Evolutionary conservation across 1,139 yeast species (phyloP).

Genomic region (Groenewaldozyma auringiensis): DNA sequence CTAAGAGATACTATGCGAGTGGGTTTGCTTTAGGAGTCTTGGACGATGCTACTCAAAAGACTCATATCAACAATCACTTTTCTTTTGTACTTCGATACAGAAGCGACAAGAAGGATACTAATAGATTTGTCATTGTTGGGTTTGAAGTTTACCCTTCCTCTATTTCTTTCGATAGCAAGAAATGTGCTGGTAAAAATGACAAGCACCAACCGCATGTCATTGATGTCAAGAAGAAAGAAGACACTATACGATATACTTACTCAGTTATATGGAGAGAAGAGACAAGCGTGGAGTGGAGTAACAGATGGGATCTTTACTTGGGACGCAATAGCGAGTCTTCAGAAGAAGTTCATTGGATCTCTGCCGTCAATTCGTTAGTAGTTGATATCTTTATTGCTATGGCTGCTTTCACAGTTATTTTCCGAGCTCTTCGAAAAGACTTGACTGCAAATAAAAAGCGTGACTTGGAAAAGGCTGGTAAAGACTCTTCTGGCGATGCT

Average conservation of each 20-base stretch:
- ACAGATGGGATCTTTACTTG: slow-evolving; percentile 71
- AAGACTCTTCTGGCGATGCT: slow-evolving; percentile 16
- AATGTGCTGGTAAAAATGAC: slow-evolving; percentile 21
- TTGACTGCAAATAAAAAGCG: slow-evolving; percentile 29
- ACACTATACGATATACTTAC: slow-evolving; percentile 65
- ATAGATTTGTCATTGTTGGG: slow-evolving; percentile 64
- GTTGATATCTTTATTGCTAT: slow-evolving; percentile 51
- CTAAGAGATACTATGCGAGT: slow-evolving; percentile 67
- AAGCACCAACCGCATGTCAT: slow-evolving; percentile 18
- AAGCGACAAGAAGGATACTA: slow-evolving; percentile 18
- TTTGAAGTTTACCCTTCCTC: slow-evolving; percentile 87
- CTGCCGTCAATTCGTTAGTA: slow-evolving; percentile 58
- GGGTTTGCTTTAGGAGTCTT: slow-evolving; percentile 82
- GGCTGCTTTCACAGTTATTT: slow-evolving; percentile 54
- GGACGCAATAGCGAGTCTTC: slow-evolving; percentile 46
- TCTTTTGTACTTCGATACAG: slow-evolving; percentile 75
- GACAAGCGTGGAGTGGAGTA: slow-evolving; percentile 52
- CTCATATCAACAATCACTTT: slow-evolving; percentile 59
- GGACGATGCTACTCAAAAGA: slow-evolving; percentile 34
- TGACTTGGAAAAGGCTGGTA: slow-evolving; percentile 1
- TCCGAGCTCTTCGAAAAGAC: slow-evolving; percentile 43
- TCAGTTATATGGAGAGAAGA: slow-evolving; percentile 90
- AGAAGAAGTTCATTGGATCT: slow-evolving; percentile 60
- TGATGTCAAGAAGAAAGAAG: slow-evolving; percentile 24
- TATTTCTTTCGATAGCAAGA: slow-evolving; percentile 42